Evolutionary conservation across 441 rosid genomes (phyloP).

Genomic region (Erodium chrysanthum): DNA sequence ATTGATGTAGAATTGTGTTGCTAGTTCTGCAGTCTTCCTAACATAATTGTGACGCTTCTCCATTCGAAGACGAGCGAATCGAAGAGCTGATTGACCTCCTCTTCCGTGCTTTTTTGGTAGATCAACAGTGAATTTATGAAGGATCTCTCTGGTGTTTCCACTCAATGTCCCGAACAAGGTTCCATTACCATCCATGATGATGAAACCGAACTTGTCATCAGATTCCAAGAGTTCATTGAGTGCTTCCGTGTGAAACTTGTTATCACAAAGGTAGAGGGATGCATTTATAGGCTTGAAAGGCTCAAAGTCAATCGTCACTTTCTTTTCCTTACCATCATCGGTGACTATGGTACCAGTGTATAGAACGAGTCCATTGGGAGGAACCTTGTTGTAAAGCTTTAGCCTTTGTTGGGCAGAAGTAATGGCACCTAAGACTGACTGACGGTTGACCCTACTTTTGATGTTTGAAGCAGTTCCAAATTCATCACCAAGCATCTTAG

Average conservation of each 20-base stretch:
- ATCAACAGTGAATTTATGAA: slow-evolving; percentile 18
- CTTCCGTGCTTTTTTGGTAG: slow-evolving; percentile 21
- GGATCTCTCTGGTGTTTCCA: slow-evolving; percentile 10
- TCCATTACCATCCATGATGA: slow-evolving; percentile 19
- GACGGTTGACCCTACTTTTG: slow-evolving; percentile 18
- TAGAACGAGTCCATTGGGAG: slow-evolving; percentile 17
- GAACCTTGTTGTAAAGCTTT: slow-evolving; percentile 19
- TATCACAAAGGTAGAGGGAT: slow-evolving; percentile 17
- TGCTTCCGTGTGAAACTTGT: slow-evolving; percentile 20
- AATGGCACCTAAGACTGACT: slow-evolving; percentile 14
- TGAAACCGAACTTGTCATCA: slow-evolving; percentile 15
- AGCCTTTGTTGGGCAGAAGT: slow-evolving; percentile 17
- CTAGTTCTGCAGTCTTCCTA: slow-evolving; percentile 16
- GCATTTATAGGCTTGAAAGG: slow-evolving; percentile 19
- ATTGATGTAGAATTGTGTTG: slow-evolving; percentile 13
- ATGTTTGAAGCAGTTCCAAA: slow-evolving; percentile 19
- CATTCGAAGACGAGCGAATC: slow-evolving; percentile 15
- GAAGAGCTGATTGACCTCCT: slow-evolving; percentile 18
- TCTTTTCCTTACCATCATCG: slow-evolving; percentile 18
- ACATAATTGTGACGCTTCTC: slow-evolving; percentile 22
- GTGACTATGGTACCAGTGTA: slow-evolving; percentile 15
- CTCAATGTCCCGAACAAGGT: slow-evolving; percentile 16
- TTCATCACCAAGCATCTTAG: slow-evolving; percentile 17
- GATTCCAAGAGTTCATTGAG: slow-evolving; percentile 18
- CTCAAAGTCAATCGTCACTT: slow-evolving; percentile 18